Evolutionary conservation across 768 basidiomycete species (phyloP).

Genomic region (Guyanaporus albipodus): DNA sequence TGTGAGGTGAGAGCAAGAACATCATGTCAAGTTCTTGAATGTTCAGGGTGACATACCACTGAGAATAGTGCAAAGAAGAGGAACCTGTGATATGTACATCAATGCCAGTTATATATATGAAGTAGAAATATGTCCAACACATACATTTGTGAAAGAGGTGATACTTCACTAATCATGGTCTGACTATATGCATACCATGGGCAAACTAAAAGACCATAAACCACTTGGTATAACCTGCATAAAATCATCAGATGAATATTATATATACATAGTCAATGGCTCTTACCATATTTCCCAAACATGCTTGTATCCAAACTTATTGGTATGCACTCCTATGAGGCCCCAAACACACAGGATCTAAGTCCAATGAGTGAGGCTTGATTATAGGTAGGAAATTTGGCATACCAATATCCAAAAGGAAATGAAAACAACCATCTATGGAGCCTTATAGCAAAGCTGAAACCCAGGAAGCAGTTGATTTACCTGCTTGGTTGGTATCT

Average conservation of each 20-base stretch:
- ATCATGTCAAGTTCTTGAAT: not conserved
- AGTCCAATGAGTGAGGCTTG: not conserved
- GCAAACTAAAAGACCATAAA: conserved; percentile 69
- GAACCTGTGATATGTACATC: conserved; percentile 40
- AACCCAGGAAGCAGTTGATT: not conserved
- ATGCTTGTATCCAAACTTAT: conserved; percentile 77
- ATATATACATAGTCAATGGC: not conserved
- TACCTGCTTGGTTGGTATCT: conserved; percentile 59
- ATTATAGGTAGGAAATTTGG: not conserved
- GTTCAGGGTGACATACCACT: conserved; percentile 40
- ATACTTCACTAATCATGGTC: conserved; percentile 80
- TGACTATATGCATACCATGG: conserved; percentile 82
- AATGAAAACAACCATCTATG: conserved; percentile 68
- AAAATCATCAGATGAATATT: not conserved
- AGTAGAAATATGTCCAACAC: conserved; percentile 8
- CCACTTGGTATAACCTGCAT: conserved; percentile 61
- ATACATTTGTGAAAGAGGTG: conserved; percentile 66
- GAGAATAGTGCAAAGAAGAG: conserved; percentile 74
- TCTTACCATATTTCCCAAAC: conserved; percentile 73
- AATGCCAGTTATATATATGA: not conserved
- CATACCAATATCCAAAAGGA: conserved; percentile 67
- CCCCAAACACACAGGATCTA: conserved; percentile 71
- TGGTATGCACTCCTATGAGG: conserved; percentile 69
- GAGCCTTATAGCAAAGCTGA: not conserved
- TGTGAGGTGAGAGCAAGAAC: conserved; percentile 15